These are phyloP conservation scores for Cyclotella atomus DNA, from an alignment of 108 stramenopile genomes.

Conservation along the genomic window DNA sequence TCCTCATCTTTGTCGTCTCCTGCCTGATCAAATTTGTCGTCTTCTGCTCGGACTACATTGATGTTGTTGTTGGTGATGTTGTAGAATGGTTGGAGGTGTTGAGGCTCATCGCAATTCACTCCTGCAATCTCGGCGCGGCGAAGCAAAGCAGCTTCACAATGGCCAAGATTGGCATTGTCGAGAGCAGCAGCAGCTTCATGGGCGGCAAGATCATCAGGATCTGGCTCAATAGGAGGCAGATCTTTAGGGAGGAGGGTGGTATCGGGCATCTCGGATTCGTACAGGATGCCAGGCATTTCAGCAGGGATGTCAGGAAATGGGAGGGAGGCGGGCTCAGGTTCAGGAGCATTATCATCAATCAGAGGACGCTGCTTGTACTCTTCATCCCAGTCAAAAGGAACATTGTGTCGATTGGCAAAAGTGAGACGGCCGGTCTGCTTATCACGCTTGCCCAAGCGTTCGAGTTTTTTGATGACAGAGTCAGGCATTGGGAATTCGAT, in stretches of 20 bases:
- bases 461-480: neutral
- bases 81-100: neutral
- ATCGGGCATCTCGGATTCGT: neutral
- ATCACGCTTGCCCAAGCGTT: neutral
- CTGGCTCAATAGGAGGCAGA: neutral
- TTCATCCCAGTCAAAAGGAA: conserved; percentile 8
- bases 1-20: neutral
- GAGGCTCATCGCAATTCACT: neutral
- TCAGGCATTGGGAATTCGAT: conserved; percentile 19
- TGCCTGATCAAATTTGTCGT: neutral
- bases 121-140: neutral
- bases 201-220: neutral
- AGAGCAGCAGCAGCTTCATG: neutral
- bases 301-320: conserved; percentile 11
- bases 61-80: conserved; percentile 2
- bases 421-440: neutral
- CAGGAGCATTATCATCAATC: neutral
- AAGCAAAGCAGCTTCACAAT: neutral
- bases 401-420: conserved; percentile 3
- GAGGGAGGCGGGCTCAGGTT: neutral
- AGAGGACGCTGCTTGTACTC: neutral
- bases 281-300: neutral
- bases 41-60: neutral
- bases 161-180: neutral
- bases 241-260: neutral